A percentile compares a stretch with the other conserved stretches of the same genome.
These are phyloP conservation scores for Cupressus sempervirens DNA, from an alignment of 75 land plant species.

Conservation along the genomic window DNA sequence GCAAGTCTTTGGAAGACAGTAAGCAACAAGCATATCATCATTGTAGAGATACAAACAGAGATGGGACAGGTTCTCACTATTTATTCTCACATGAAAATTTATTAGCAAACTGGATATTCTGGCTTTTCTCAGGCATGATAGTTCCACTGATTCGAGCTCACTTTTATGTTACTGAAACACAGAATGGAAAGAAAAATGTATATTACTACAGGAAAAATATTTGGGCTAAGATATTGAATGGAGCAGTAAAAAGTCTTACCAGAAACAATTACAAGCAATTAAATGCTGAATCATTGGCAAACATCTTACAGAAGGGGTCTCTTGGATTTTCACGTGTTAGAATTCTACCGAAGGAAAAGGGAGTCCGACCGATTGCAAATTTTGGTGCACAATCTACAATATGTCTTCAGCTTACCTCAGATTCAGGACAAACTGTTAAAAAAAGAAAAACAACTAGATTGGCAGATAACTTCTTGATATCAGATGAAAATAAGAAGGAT, in stretches of 20 bases:
- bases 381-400: constrained; percentile 50
- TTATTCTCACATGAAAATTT: constrained; percentile 17
- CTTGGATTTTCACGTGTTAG: constrained; percentile 83
- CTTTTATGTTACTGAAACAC: constrained; percentile 94
- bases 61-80: background rate
- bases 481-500: background rate
- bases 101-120: constrained; percentile 66
- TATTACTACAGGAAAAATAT: constrained; percentile 67
- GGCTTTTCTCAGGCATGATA: constrained; percentile 71
- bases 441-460: background rate
- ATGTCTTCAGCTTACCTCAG: background rate
- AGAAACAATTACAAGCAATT: constrained; percentile 31
- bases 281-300: constrained; percentile 23
- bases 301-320: constrained; percentile 41
- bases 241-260: constrained; percentile 29
- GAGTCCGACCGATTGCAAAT: constrained; percentile 70
- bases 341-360: constrained; percentile 66
- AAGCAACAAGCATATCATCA: background rate
- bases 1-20: background rate
- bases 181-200: constrained; percentile 61
- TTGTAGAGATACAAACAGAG: background rate
- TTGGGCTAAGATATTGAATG: constrained; percentile 58
- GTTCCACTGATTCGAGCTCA: constrained; percentile 67
- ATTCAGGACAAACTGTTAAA: background rate
- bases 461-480: background rate